Evolutionary conservation across 2,329 filamentous ascomycete species (phyloP).

Genomic region (Podosphaera xanthii): DNA sequence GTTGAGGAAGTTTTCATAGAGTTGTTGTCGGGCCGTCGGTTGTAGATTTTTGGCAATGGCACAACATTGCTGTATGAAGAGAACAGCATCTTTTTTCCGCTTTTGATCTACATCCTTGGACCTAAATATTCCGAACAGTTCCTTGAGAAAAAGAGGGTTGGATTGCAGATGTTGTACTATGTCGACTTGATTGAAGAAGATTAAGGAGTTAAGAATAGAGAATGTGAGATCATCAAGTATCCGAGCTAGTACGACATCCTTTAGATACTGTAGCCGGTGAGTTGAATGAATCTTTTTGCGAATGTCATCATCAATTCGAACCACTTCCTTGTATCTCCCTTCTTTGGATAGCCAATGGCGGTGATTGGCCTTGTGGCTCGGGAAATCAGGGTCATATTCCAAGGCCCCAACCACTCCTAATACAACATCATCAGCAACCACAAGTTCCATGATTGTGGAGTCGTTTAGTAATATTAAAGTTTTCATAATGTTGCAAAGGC

Average conservation of each 20-base stretch:
- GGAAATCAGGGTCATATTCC: constrained; percentile 96
- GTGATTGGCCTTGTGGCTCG: constrained; percentile 92
- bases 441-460: constrained; percentile 78
- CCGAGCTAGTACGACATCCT: constrained; percentile 89
- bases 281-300: constrained; percentile 87
- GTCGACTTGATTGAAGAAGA: constrained; percentile 98
- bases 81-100: constrained; percentile 77
- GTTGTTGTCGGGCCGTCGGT: constrained; percentile 50
- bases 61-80: constrained; percentile 93
- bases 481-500: constrained; percentile 96
- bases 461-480: constrained; percentile 86
- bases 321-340: constrained; percentile 87
- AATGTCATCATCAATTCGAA: constrained; percentile 61
- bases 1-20: constrained; percentile 77
- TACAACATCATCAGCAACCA: constrained; percentile 73
- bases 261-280: constrained; percentile 86
- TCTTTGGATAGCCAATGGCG: constrained; percentile 76
- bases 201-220: constrained; percentile 87
- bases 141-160: constrained; percentile 54
- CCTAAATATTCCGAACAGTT: constrained; percentile 71
- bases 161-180: constrained; percentile 87
- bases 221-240: constrained; percentile 97
- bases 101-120: constrained; percentile 38
- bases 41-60: constrained; percentile 87
- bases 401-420: constrained; percentile 84